Evolutionary conservation across 345 rosid genomes (phyloP).

Genomic region (Acer saccharum): DNA sequence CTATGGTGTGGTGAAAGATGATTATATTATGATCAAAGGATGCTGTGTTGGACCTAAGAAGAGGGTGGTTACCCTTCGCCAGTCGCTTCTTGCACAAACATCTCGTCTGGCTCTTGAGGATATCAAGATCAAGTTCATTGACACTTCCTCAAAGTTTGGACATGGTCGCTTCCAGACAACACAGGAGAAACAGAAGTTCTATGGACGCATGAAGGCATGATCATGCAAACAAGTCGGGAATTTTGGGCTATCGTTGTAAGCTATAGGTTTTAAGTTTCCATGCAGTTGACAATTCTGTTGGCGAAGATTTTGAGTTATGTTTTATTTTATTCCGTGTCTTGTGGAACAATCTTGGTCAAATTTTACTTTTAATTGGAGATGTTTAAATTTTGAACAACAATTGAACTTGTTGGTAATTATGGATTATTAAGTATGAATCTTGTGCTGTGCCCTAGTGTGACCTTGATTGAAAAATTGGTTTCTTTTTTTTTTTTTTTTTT

Average conservation of each 20-base stretch:
- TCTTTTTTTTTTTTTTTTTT: no score
- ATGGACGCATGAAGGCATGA: slow-evolving; percentile 61
- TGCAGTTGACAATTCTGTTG: slow-evolving; percentile 1
- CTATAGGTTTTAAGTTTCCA: background rate
- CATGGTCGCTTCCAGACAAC: slow-evolving; percentile 81
- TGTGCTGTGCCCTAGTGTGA: no score
- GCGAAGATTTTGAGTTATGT: background rate
- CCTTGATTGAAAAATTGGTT: no score
- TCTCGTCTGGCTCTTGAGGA: slow-evolving; percentile 70
- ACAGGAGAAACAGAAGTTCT: slow-evolving; percentile 66
- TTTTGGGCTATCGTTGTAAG: background rate
- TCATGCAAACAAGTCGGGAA: background rate
- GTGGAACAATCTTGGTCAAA: background rate
- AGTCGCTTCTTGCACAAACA: slow-evolving; percentile 68
- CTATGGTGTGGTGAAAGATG: slow-evolving; percentile 77
- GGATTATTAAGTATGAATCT: no score
- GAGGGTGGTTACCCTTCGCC: slow-evolving; percentile 83
- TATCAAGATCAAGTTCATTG: slow-evolving; percentile 76
- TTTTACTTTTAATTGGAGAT: background rate
- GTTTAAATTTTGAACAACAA: background rate
- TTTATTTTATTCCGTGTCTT: background rate
- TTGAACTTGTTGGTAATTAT: background rate
- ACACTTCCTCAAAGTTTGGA: slow-evolving; percentile 63
- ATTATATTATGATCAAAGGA: slow-evolving; percentile 79
- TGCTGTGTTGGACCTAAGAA: slow-evolving; percentile 89